These are phyloP conservation scores for Ogataea ramenticola DNA, from an alignment of 805 yeast genomes.

Conservation along the genomic window DNA sequence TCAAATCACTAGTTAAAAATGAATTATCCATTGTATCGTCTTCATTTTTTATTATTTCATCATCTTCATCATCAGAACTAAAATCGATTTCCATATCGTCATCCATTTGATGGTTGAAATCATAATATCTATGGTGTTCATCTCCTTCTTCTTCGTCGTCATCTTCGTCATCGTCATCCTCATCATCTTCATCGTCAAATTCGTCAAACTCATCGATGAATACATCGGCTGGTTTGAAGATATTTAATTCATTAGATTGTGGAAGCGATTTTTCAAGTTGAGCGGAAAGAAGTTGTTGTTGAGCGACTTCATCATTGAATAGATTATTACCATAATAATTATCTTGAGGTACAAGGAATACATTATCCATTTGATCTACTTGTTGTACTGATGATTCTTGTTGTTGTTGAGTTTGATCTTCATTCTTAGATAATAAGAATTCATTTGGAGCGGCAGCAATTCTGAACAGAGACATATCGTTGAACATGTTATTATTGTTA, in stretches of 20 bases:
- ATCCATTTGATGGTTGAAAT: slow-evolving; percentile 17
- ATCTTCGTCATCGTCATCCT: slow-evolving; percentile 22
- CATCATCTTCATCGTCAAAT: slow-evolving; percentile 26
- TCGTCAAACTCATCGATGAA: slow-evolving; percentile 22
- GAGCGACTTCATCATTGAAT: slow-evolving; percentile 4
- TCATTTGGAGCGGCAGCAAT: slow-evolving; percentile 5
- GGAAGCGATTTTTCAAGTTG: slow-evolving; percentile 17
- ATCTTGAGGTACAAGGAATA: slow-evolving; percentile 23
- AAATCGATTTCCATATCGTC: slow-evolving; percentile 23
- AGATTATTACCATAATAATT: slow-evolving; percentile 7
- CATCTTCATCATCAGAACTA: slow-evolving; percentile 19
- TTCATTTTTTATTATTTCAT: slow-evolving; percentile 5
- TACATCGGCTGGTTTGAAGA: slow-evolving; percentile 24
- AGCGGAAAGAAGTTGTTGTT: slow-evolving; percentile 18
- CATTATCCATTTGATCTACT: neutral
- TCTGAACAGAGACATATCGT: slow-evolving; percentile 9
- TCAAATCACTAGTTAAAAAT: slow-evolving; percentile 10
- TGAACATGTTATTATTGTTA: slow-evolving; percentile 3
- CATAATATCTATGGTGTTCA: slow-evolving; percentile 18
- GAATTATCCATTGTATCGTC: too few species aligned
- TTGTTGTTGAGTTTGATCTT: neutral
- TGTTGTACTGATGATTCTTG: neutral
- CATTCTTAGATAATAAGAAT: neutral
- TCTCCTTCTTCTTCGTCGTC: slow-evolving; percentile 24
- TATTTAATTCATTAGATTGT: slow-evolving; percentile 25